phyloP scores from a whole-genome alignment of 2,329 filamentous ascomycete genomes.

The Colletotrichum zoysiae region DNA sequence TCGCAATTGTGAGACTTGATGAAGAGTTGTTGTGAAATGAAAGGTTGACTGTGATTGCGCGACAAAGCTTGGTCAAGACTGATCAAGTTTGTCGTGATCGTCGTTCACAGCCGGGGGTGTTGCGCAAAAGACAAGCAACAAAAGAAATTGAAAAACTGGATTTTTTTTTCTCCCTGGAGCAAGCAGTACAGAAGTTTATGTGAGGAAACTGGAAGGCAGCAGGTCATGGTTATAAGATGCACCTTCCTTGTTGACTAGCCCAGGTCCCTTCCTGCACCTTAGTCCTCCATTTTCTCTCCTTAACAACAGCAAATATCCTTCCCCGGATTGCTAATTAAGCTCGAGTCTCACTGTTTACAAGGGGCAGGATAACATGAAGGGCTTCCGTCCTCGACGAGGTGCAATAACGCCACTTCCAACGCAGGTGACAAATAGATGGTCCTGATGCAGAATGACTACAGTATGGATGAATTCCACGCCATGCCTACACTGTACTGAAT shows the following conservation, averaged over 20 bases:
- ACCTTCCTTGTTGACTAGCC: not conserved
- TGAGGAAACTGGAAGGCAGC: not conserved
- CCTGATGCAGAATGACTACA: conserved; percentile 8
- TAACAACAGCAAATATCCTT: not conserved
- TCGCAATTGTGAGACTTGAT: not conserved
- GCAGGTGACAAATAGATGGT: not conserved
- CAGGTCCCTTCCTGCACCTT: not conserved
- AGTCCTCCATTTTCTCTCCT: too few relatives aligned
- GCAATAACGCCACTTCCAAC: too few relatives aligned
- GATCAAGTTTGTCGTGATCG: not conserved
- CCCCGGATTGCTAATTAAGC: not conserved
- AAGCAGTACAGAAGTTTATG: too few relatives aligned
- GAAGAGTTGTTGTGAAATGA: not conserved
- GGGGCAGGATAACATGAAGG: not conserved
- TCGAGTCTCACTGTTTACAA: not conserved
- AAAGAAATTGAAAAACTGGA: too few relatives aligned
- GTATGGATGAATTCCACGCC: conserved; percentile 29
- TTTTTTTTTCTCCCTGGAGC: too few relatives aligned
- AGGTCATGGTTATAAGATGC: not conserved
- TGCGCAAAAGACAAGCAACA: not conserved
- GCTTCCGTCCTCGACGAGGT: not conserved
- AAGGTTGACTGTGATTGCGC: not conserved
- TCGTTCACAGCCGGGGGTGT: not conserved
- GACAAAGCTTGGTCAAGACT: not conserved
- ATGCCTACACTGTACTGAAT: conserved; percentile 29